phyloP scores from a whole-genome alignment of 352 stramenopile genomes.

The Globisporangium viniferum region DNA sequence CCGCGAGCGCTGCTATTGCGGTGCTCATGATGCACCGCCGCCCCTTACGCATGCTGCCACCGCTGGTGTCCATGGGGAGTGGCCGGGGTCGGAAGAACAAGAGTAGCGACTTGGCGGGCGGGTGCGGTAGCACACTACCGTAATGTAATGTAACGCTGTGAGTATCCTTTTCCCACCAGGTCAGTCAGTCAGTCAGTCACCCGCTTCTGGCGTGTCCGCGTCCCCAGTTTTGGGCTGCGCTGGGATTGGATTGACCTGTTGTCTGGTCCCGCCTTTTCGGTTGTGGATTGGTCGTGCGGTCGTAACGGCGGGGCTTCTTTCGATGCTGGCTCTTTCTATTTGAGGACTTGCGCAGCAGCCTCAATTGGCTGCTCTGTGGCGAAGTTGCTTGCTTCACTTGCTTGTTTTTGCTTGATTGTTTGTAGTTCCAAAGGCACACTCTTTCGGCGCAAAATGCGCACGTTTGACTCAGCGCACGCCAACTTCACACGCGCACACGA shows the following conservation, averaged over 20 bases:
- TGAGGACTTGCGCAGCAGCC: neutral
- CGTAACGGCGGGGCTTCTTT: neutral
- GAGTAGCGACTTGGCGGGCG: neutral
- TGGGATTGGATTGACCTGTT: neutral
- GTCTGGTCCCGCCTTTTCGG: neutral
- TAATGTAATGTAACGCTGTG: constrained; percentile 3
- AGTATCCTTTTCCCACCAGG: neutral
- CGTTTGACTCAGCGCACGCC: neutral
- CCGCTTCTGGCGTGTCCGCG: neutral
- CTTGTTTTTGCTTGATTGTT: neutral
- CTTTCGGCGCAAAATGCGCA: neutral
- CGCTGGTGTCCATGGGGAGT: constrained; percentile 13
- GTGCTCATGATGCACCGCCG: neutral
- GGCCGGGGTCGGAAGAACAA: neutral
- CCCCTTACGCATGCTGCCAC: constrained; percentile 24
- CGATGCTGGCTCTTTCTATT: constrained; percentile 5
- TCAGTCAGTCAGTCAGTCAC: neutral
- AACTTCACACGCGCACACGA: neutral
- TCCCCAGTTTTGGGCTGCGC: no score
- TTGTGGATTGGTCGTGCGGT: constrained; percentile 1
- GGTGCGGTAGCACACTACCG: neutral
- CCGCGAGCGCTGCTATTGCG: neutral
- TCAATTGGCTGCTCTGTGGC: no score
- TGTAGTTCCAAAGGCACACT: neutral
- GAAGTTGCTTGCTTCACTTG: neutral